phyloP scores from a whole-genome alignment of 371 early-diverging fungal genomes.

The Dipsacomyces acuminosporus region DNA sequence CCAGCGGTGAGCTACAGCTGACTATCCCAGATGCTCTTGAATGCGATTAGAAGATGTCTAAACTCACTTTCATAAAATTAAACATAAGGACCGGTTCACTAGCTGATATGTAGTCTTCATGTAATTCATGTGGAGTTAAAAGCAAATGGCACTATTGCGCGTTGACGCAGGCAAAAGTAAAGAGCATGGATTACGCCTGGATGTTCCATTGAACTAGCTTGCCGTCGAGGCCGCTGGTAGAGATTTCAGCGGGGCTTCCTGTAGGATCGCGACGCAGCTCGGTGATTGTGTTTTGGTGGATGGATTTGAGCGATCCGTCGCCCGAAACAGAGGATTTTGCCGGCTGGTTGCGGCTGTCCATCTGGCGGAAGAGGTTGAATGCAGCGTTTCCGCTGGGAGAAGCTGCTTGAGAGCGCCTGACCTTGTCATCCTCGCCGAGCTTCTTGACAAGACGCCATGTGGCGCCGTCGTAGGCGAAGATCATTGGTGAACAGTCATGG shows the following conservation, averaged over 20 bases:
- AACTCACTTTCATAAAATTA: too few relatives aligned
- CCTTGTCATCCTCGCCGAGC: slow-evolving; percentile 40
- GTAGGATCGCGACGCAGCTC: slow-evolving; percentile 47
- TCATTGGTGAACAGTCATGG: slow-evolving; percentile 86
- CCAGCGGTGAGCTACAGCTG: too few relatives aligned
- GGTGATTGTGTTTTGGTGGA: slow-evolving; percentile 96
- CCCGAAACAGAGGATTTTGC: slow-evolving; percentile 22
- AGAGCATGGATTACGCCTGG: slow-evolving; percentile 12
- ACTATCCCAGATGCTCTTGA: slow-evolving; percentile 3
- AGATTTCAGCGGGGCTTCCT: slow-evolving; percentile 53
- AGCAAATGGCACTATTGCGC: too few relatives aligned
- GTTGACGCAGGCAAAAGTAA: too few relatives aligned
- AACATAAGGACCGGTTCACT: too few relatives aligned
- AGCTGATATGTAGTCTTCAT: too few relatives aligned
- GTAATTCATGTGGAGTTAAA: too few relatives aligned
- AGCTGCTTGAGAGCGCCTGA: slow-evolving; percentile 35
- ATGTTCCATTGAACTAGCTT: slow-evolving; percentile 81
- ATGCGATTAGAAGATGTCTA: neutral
- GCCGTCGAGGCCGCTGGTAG: slow-evolving; percentile 87
- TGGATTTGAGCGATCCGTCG: slow-evolving; percentile 65
- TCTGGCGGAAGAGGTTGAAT: slow-evolving; percentile 82
- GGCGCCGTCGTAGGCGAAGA: slow-evolving; percentile 56
- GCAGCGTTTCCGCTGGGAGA: slow-evolving; percentile 57
- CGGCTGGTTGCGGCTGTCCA: slow-evolving; percentile 83
- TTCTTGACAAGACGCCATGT: slow-evolving; percentile 32